A percentile compares a stretch with the other conserved stretches of the same genome.
Evolutionary conservation across 371 early-diverging fungal species (phyloP).

Genomic region (Saksenaea vasiformis): DNA sequence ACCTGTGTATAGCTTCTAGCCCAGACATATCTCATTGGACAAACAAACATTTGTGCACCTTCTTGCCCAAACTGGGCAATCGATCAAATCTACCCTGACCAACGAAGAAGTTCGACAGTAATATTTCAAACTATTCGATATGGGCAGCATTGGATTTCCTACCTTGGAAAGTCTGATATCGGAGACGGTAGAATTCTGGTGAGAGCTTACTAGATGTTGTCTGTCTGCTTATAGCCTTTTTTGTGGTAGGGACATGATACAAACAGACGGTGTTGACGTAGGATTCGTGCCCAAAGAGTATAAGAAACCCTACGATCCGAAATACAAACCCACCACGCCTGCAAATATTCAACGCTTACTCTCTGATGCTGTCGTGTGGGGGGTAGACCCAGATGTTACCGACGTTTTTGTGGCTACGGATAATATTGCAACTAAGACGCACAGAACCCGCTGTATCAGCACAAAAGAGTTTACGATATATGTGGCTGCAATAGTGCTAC

Average conservation of each 20-base stretch:
- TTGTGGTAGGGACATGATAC: no score
- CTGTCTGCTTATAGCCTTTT: no score
- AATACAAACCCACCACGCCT: background rate
- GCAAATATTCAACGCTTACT: background rate
- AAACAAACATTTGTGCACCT: background rate
- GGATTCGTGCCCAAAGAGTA: background rate
- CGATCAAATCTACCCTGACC: background rate
- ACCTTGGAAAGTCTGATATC: background rate
- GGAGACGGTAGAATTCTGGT: no score
- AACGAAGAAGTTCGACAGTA: background rate
- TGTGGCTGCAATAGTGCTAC: constrained; percentile 12
- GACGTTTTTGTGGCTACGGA: background rate
- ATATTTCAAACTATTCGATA: constrained; percentile 9
- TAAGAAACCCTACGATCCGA: background rate
- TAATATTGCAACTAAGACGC: background rate
- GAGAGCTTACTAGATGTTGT: no score
- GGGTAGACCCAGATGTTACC: background rate
- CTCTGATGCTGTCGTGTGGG: background rate
- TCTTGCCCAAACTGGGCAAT: background rate
- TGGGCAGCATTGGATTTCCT: constrained; percentile 5
- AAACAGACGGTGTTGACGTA: no score
- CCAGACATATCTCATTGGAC: constrained; percentile 5
- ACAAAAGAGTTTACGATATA: constrained; percentile 13
- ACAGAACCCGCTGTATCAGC: background rate
- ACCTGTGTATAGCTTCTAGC: constrained; percentile 5